Percentiles rank a stretch among this genome's conserved stretches.
These are phyloP conservation scores for Diutina rugosa DNA, from an alignment of 1,139 yeast species.

Conservation along the genomic window DNA sequence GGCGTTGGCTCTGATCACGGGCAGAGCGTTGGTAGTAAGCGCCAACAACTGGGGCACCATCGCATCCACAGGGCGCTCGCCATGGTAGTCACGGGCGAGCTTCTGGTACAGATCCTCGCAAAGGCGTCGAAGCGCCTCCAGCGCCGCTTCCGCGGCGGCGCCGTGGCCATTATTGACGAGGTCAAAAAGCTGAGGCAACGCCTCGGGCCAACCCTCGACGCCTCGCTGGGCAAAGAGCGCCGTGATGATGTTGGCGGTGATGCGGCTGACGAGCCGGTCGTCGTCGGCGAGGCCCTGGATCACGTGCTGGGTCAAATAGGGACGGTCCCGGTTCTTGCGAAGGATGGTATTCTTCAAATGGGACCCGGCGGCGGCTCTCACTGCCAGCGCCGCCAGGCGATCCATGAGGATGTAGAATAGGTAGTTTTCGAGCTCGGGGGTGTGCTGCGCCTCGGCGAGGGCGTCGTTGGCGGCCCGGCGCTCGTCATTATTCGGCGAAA, in stretches of 20 bases:
- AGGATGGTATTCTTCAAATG: conserved; percentile 64
- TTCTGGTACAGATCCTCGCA: conserved; percentile 68
- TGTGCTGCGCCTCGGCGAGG: conserved; percentile 49
- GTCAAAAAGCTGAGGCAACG: conserved; percentile 53
- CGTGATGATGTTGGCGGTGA: conserved; percentile 85
- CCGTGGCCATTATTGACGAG: conserved; percentile 23
- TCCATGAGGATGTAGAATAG: conserved; percentile 55
- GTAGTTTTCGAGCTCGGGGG: conserved; percentile 72
- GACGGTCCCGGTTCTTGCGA: conserved; percentile 24
- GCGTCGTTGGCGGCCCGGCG: conserved; percentile 57
- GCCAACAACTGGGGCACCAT: conserved; percentile 45
- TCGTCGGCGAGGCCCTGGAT: conserved; percentile 54
- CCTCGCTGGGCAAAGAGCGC: conserved; percentile 68
- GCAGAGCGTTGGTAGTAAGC: conserved; percentile 29
- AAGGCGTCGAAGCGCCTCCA: conserved; percentile 71
- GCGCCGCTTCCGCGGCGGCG: conserved; percentile 45
- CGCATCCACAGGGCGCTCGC: conserved; percentile 54
- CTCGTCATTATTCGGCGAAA: conserved; percentile 41
- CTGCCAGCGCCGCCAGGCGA: conserved; percentile 37
- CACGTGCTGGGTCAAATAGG: conserved; percentile 49
- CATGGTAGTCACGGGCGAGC: conserved; percentile 50
- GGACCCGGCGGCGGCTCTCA: conserved; percentile 84
- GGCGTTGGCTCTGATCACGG: conserved; percentile 45
- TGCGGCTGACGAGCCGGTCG: conserved; percentile 59
- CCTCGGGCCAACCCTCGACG: conserved; percentile 59